phyloP scores from a whole-genome alignment of 1,139 yeast genomes.

The Pichia sp. region DNA sequence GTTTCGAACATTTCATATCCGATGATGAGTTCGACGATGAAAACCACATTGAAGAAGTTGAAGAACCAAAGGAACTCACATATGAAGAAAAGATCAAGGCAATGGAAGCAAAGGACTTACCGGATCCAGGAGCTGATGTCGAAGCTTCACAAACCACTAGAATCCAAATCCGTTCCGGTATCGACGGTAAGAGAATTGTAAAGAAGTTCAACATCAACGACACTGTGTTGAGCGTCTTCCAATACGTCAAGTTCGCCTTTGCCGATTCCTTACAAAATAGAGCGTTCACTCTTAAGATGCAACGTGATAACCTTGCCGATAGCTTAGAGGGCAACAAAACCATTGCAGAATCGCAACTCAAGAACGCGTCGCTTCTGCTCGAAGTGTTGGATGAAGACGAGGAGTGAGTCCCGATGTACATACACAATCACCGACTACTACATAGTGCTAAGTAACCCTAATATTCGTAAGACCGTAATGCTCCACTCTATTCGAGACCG shows the following conservation, averaged over 20 bases:
- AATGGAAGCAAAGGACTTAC: slow-evolving; percentile 38
- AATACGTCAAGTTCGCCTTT: slow-evolving; percentile 51
- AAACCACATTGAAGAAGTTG: slow-evolving; percentile 24
- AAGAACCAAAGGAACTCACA: slow-evolving; percentile 17
- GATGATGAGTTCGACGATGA: slow-evolving; percentile 16
- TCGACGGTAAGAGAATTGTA: slow-evolving; percentile 80
- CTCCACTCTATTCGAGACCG: too few species aligned
- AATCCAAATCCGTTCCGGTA: slow-evolving; percentile 79
- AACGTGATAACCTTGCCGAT: slow-evolving; percentile 63
- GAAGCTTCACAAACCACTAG: slow-evolving; percentile 64
- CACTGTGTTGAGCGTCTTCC: slow-evolving; percentile 58
- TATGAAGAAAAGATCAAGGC: slow-evolving; percentile 27
- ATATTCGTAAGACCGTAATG: too few species aligned
- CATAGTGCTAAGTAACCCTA: too few species aligned
- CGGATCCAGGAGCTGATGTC: slow-evolving; percentile 51
- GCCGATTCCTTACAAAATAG: slow-evolving; percentile 48
- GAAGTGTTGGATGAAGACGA: slow-evolving; percentile 41
- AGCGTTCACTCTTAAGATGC: slow-evolving; percentile 62
- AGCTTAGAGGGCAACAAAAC: slow-evolving; percentile 48
- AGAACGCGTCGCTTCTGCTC: slow-evolving; percentile 76
- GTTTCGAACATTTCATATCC: background rate
- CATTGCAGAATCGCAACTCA: slow-evolving; percentile 73
- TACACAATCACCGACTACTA: too few species aligned
- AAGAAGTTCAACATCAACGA: slow-evolving; percentile 64
- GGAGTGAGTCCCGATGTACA: too few species aligned